A percentile compares a stretch with the other conserved stretches of the same genome.
These are phyloP conservation scores for Solanum lycopersicoides DNA, from an alignment of 257 asterid genomes.

Conservation along the genomic window DNA sequence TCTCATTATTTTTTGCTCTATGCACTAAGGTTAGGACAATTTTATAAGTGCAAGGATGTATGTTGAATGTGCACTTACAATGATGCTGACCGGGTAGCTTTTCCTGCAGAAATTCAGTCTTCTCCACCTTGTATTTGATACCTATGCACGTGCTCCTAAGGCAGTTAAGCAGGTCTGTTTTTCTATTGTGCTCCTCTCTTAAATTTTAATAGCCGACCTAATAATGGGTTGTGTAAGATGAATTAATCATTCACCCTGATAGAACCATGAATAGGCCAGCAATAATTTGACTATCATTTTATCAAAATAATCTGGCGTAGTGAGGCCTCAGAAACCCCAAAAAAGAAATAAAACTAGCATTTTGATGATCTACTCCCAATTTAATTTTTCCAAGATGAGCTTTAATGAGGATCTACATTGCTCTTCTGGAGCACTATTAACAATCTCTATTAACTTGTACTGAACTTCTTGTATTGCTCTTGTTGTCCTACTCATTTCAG, in stretches of 20 bases:
- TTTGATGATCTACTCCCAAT: neutral
- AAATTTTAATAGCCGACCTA: neutral
- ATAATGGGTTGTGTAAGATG: neutral
- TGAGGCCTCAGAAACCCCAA: neutral
- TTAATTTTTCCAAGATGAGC: neutral
- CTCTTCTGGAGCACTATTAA: neutral
- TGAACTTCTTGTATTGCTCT: neutral
- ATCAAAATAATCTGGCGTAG: neutral
- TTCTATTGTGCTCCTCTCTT: conserved; percentile 5
- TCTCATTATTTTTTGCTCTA: conserved; percentile 78
- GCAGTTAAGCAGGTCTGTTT: conserved; percentile 79
- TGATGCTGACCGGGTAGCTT: conserved; percentile 1
- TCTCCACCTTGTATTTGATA: conserved; percentile 69
- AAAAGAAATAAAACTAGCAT: neutral
- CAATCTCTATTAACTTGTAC: neutral
- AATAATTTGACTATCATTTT: neutral
- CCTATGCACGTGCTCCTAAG: conserved; percentile 55
- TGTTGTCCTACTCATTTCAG: neutral
- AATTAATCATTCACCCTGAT: neutral
- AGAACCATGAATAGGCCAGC: neutral
- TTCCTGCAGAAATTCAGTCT: conserved; percentile 70
- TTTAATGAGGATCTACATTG: neutral
- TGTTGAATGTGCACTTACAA: neutral
- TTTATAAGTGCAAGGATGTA: neutral
- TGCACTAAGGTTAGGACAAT: conserved; percentile 58